Evolutionary conservation across 2,329 filamentous ascomycete species (phyloP).

Genomic region (Aspergillus fijiensis): DNA sequence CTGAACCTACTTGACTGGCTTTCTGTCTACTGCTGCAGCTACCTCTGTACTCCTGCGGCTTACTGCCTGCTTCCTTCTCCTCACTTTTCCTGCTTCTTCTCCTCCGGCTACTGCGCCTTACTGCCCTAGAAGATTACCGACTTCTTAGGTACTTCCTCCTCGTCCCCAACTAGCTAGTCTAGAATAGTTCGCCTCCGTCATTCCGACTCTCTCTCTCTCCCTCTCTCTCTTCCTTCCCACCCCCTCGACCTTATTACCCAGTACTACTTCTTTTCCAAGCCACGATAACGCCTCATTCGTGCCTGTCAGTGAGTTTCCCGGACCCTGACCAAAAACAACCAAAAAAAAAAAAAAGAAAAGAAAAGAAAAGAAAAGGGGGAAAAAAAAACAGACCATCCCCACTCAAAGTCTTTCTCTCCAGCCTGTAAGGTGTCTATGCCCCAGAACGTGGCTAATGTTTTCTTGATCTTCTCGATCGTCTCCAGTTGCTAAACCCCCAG

Average conservation of each 20-base stretch:
- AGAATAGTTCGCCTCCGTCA: not conserved
- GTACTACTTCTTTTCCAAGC: conserved; percentile 5
- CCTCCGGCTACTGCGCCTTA: not conserved
- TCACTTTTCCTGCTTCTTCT: not conserved
- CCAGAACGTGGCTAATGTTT: conserved; percentile 29
- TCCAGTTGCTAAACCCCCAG: conserved; percentile 15
- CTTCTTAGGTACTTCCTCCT: not conserved
- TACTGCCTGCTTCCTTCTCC: not conserved
- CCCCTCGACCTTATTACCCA: not conserved
- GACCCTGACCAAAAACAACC: not conserved
- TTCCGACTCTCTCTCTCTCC: too few species aligned
- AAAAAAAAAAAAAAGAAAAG: not conserved
- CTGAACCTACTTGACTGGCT: not conserved
- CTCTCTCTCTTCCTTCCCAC: too few species aligned
- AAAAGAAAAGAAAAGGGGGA: not conserved
- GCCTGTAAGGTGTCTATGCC: conserved; percentile 33
- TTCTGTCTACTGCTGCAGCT: not conserved
- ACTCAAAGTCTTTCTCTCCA: conserved; percentile 14
- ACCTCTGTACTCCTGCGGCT: not conserved
- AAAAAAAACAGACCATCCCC: not conserved
- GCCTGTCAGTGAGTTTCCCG: not conserved
- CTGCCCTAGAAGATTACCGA: not conserved
- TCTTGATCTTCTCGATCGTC: conserved; percentile 17
- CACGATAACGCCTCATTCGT: conserved; percentile 8
- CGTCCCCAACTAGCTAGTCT: not conserved